These are phyloP conservation scores for Fusarium pseudocircinatum DNA, from an alignment of 2,329 filamentous ascomycete species.

Conservation along the genomic window DNA sequence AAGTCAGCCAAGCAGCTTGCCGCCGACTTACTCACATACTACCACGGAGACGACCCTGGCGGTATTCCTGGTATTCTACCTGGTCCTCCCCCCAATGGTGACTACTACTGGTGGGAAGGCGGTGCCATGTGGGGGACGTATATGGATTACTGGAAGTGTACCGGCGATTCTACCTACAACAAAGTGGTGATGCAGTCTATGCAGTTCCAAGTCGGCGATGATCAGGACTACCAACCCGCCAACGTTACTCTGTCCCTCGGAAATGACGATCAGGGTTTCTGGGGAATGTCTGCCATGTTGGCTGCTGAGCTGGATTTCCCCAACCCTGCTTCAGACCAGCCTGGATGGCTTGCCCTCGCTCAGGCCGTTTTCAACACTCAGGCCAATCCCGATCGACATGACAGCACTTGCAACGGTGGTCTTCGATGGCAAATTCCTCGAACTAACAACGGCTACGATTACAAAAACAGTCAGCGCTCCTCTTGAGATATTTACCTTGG, in stretches of 20 bases:
- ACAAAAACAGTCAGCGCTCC: constrained; percentile 67
- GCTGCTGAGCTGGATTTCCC: constrained; percentile 68
- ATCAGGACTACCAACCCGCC: constrained; percentile 64
- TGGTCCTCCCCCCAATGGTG: constrained; percentile 56
- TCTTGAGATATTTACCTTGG: no score
- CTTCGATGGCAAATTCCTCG: constrained; percentile 81
- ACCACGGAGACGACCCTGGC: constrained; percentile 57
- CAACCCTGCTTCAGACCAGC: constrained; percentile 59
- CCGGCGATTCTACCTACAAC: constrained; percentile 68
- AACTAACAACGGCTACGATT: constrained; percentile 79
- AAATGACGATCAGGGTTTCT: constrained; percentile 75
- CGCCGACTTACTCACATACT: constrained; percentile 58
- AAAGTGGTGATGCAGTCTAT: constrained; percentile 60
- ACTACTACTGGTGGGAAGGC: constrained; percentile 75
- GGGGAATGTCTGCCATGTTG: constrained; percentile 71
- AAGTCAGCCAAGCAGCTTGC: constrained; percentile 52
- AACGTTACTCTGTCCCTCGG: constrained; percentile 64
- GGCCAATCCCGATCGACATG: constrained; percentile 67
- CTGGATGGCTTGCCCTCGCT: constrained; percentile 66
- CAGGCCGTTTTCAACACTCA: constrained; percentile 71
- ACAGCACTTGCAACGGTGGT: constrained; percentile 64
- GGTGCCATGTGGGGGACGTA: constrained; percentile 70
- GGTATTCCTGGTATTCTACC: constrained; percentile 59
- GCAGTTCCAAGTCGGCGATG: constrained; percentile 62
- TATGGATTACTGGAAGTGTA: constrained; percentile 72